Evolutionary conservation across 352 stramenopile species (phyloP).

Genomic region (Globisporangium parvum): DNA sequence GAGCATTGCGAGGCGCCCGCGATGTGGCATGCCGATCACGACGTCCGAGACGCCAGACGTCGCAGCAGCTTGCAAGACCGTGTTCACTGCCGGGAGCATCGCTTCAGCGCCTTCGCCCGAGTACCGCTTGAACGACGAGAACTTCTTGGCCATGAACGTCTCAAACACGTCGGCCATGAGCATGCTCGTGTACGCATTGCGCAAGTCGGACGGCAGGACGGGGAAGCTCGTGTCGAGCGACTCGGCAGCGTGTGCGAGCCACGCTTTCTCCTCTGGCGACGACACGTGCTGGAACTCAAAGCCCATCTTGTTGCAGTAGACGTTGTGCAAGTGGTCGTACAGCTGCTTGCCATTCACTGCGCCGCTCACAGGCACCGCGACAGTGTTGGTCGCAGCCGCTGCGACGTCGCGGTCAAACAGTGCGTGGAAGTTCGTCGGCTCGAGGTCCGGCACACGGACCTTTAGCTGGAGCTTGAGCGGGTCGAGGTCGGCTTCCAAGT

Average conservation of each 20-base stretch:
- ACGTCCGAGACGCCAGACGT: conserved; percentile 52
- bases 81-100: conserved; percentile 73
- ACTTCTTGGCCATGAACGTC: conserved; percentile 83
- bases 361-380: conserved; percentile 10
- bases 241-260: conserved; percentile 56
- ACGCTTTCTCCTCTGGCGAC: conserved; percentile 53
- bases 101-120: conserved; percentile 79
- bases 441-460: conserved; percentile 29
- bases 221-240: conserved; percentile 31
- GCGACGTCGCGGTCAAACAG: conserved; percentile 28
- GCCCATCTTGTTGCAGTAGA: conserved; percentile 78
- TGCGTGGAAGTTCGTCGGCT: conserved; percentile 38
- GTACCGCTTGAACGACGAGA: conserved; percentile 84
- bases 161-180: conserved; percentile 80
- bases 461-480: conserved; percentile 41
- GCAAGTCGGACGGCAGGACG: conserved; percentile 58
- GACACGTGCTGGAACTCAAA: conserved; percentile 79
- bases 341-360: conserved; percentile 32
- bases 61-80: conserved; percentile 53
- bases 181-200: conserved; percentile 79
- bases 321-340: conserved; percentile 49
- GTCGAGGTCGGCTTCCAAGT: conserved; percentile 70
- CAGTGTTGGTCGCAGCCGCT: conserved; percentile 11
- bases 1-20: conserved; percentile 70
- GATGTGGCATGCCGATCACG: conserved; percentile 85